Percentiles rank a stretch among this genome's conserved stretches.
phyloP scores from a whole-genome alignment of 164 flowering plant genomes.

The Warburgia ugandensis region DNA sequence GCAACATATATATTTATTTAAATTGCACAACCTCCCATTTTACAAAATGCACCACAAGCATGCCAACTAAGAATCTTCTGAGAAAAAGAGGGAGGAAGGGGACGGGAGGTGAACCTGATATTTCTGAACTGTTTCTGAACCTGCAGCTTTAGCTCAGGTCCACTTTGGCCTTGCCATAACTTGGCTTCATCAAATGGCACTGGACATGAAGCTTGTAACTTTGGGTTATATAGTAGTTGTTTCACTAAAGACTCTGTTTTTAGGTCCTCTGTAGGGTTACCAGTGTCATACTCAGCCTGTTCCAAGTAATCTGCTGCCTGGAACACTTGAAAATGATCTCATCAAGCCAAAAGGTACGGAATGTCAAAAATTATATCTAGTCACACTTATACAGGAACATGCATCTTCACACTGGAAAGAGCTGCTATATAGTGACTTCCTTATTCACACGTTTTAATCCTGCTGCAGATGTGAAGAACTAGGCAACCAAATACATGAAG shows the following conservation, averaged over 20 bases:
- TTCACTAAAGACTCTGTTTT: slow-evolving; percentile 72
- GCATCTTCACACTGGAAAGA: too few relatives aligned
- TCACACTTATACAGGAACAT: too few relatives aligned
- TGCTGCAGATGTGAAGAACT: too few relatives aligned
- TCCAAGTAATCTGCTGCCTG: slow-evolving; percentile 89
- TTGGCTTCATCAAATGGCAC: slow-evolving; percentile 97
- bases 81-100: neutral
- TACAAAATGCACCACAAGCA: too few relatives aligned
- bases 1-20: too few relatives aligned
- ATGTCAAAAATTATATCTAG: neutral
- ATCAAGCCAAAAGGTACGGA: neutral
- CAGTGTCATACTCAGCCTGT: slow-evolving; percentile 91
- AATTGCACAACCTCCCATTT: too few relatives aligned
- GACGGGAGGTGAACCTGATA: slow-evolving; percentile 52
- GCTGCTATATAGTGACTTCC: too few relatives aligned
- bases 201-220: slow-evolving; percentile 84
- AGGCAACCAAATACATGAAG: too few relatives aligned
- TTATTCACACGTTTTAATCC: too few relatives aligned
- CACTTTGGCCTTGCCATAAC: slow-evolving; percentile 92
- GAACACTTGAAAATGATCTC: slow-evolving; percentile 6
- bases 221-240: slow-evolving; percentile 64
- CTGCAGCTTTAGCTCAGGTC: slow-evolving; percentile 80
- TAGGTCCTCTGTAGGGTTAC: slow-evolving; percentile 73
- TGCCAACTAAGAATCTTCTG: neutral
- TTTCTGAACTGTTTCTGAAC: slow-evolving; percentile 86